Percentiles rank a stretch among this genome's conserved stretches.
Evolutionary conservation across 495 filamentous ascomycete genomes (phyloP).

Genomic region (Evernia prunastri): DNA sequence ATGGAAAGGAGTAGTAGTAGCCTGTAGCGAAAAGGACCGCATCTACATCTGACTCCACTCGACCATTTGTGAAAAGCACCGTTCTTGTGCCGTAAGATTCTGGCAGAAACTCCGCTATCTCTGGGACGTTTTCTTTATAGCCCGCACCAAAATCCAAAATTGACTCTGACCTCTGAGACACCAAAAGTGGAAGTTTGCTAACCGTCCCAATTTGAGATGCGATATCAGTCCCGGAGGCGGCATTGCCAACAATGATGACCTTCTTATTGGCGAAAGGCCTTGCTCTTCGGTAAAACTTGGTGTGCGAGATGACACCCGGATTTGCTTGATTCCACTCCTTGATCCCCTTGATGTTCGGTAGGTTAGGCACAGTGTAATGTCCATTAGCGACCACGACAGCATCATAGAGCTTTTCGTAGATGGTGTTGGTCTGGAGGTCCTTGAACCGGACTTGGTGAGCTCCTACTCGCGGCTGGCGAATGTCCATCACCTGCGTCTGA

Average conservation of each 20-base stretch:
- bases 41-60: constrained; percentile 54
- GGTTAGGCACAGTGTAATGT: constrained; percentile 65
- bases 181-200: constrained; percentile 45
- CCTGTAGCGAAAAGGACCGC: constrained; percentile 67
- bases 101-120: constrained; percentile 53
- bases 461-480: constrained; percentile 30
- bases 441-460: constrained; percentile 41
- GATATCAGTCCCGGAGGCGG: constrained; percentile 75
- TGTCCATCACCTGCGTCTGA: constrained; percentile 51
- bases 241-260: constrained; percentile 70
- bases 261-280: constrained; percentile 54
- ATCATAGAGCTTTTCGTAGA: constrained; percentile 47
- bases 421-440: constrained; percentile 35
- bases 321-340: constrained; percentile 50
- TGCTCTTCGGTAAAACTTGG: constrained; percentile 67
- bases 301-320: constrained; percentile 66
- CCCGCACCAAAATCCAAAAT: constrained; percentile 25
- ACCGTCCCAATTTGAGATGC: constrained; percentile 60
- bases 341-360: constrained; percentile 60
- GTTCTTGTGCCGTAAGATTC: constrained; percentile 35
- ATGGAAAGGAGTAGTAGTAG: constrained; percentile 66
- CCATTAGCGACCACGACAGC: constrained; percentile 80
- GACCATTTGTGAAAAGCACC: constrained; percentile 49
- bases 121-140: constrained; percentile 48
- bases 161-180: constrained; percentile 46